Conservation (phyloP, 2,329 filamentous ascomycete species). For the Aspergillus sp. region DNA sequence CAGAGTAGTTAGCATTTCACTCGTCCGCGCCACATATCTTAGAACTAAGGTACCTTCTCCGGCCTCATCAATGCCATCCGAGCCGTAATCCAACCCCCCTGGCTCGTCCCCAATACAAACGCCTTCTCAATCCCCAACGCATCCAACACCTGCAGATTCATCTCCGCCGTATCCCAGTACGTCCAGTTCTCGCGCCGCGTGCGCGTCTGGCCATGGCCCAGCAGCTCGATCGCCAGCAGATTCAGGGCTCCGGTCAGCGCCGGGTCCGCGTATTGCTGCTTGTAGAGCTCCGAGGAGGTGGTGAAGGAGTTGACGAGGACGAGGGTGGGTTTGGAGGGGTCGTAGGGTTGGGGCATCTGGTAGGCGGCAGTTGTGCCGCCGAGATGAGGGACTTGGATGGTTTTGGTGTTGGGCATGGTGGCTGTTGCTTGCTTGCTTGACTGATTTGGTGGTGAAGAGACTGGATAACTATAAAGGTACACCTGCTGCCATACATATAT, state of each 20-base stretch:
- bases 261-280: conserved; percentile 28
- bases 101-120: conserved; percentile 45
- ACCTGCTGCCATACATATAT: not conserved
- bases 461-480: not conserved
- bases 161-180: conserved; percentile 48
- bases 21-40: too few relatives aligned
- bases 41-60: conserved; percentile 28
- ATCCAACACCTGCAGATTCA: conserved; percentile 50
- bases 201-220: conserved; percentile 46
- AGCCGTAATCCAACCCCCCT: conserved; percentile 47
- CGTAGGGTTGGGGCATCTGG: conserved; percentile 38
- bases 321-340: conserved; percentile 45
- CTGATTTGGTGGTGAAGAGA: not conserved
- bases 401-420: conserved; percentile 19
- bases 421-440: not conserved
- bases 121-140: conserved; percentile 37
- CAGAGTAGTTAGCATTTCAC: too few relatives aligned
- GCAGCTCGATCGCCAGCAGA: conserved; percentile 46
- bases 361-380: conserved; percentile 44
- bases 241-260: conserved; percentile 35
- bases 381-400: conserved; percentile 42
- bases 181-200: conserved; percentile 41
- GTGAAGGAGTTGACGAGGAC: conserved; percentile 47
- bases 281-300: conserved; percentile 41
- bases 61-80: conserved; percentile 47